phyloP scores from a whole-genome alignment of 2,329 filamentous ascomycete species.

The Alternaria dauci region DNA sequence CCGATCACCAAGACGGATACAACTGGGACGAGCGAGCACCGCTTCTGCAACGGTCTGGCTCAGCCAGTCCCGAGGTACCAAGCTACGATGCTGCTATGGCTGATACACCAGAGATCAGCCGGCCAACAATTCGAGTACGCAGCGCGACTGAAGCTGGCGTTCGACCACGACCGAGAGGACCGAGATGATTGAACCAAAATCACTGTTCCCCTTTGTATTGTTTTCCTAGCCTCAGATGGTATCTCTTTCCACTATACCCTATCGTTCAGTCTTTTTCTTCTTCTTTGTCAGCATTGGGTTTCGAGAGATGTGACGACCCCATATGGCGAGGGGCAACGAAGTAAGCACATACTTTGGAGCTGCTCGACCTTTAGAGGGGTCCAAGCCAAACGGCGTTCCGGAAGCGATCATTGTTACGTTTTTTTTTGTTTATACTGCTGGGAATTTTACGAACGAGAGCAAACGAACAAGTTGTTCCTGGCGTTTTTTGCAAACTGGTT shows the following conservation, averaged over 20 bases:
- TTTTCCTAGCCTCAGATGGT: conserved; percentile 1
- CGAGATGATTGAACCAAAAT: conserved; percentile 15
- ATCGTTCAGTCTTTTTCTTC: conserved; percentile 4
- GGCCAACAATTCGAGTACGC: conserved; percentile 35
- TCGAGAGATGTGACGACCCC: neutral
- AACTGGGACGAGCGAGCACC: conserved; percentile 61
- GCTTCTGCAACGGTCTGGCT: conserved; percentile 44
- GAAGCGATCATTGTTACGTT: conserved; percentile 12
- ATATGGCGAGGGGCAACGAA: neutral
- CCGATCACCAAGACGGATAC: conserved; percentile 44
- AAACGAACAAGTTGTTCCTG: conserved; percentile 6
- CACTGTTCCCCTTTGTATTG: conserved; percentile 23
- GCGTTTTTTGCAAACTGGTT: conserved; percentile 5
- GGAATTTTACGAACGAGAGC: neutral
- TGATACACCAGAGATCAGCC: conserved; percentile 60
- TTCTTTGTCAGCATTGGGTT: conserved; percentile 1
- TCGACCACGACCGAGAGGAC: conserved; percentile 26
- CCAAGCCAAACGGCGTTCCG: conserved; percentile 4
- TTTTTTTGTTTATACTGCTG: neutral
- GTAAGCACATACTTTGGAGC: conserved; percentile 3
- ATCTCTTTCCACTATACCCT: conserved; percentile 14
- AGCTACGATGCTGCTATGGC: conserved; percentile 84
- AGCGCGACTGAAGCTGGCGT: conserved; percentile 35
- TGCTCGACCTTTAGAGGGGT: neutral
- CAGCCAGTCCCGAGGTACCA: conserved; percentile 72